A percentile compares a stretch with the other conserved stretches of the same genome.
These are phyloP conservation scores for Avena insularis DNA, from an alignment of 176 grass and related monocot genomes.

Conservation along the genomic window DNA sequence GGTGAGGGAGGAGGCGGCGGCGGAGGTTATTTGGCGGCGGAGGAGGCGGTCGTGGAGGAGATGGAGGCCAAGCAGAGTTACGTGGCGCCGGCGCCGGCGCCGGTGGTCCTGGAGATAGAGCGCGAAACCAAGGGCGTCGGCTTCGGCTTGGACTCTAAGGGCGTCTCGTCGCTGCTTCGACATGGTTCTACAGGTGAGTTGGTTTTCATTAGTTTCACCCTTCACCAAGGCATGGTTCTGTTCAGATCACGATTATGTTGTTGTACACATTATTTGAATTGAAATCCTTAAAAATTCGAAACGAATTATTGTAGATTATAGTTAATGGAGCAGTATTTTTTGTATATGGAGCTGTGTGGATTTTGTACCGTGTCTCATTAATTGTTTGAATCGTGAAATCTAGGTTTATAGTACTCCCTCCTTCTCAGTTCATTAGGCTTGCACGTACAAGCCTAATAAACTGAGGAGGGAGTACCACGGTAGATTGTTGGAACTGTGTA, in stretches of 20 bases:
- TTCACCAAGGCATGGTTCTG: neutral
- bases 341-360: neutral
- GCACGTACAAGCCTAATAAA: too few species aligned
- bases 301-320: neutral
- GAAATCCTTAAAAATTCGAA: neutral
- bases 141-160: slow-evolving; percentile 34
- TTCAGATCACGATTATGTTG: slow-evolving; percentile 1
- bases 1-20: neutral
- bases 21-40: neutral
- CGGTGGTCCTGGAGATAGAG: slow-evolving; percentile 38
- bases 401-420: neutral
- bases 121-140: slow-evolving; percentile 32
- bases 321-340: neutral
- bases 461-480: too few species aligned
- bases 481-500: neutral
- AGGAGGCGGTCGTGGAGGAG: slow-evolving; percentile 42
- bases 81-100: neutral
- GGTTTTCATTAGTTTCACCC: neutral
- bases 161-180: slow-evolving; percentile 51
- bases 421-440: too few species aligned
- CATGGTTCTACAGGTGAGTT: slow-evolving; percentile 58
- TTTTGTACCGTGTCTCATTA: neutral
- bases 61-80: slow-evolving; percentile 35
- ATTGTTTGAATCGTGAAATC: neutral
- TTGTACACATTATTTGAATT: neutral